Base-by-base conservation (phyloP, 2,329 filamentous ascomycete genomes). In the Cytospora mali region DNA sequence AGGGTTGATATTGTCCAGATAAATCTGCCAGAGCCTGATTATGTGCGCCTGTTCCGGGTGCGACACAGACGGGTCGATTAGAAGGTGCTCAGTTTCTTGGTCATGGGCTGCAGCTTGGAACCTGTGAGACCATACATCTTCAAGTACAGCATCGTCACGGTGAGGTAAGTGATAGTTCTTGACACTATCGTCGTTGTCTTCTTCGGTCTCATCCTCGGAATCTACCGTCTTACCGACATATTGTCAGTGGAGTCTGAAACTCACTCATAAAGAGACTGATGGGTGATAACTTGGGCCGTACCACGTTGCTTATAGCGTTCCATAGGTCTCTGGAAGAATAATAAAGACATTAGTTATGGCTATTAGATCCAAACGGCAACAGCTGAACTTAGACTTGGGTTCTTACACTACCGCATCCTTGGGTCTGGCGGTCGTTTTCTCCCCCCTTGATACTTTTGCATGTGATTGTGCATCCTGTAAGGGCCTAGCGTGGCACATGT, bases 1-100 rank as follows among this genome's bases (percentile, higher is more conserved):
- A 0, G 85, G 84, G 65, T 88, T 77, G 56, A 87, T 79, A 48
- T 85, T 85, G 29, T 86, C 79, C 0, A 87, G 71, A 65, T 84
- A 88, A 0, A 80, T 72, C 68, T 87, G 84, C 84, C 85, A 88
- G 0, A 84, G 72, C 27, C 74, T 70, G 62, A 84, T 80, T 7
- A 82, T 79, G 0, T 80, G 74, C 1, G 75, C 73, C 0, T 76
- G 75, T 0, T 75, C 69, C 0, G 81, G 80, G 29, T 90, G 88
- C 0, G 86, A 67, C 2, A 75, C 72, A 4, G 78, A 76, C 1
- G 87, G 70, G 64, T 83, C 82, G 67, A 88, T 83, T 0, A 89
- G 71, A 29, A 87, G 76, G 42, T 81, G 73, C 57, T 84, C 77
- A 42, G 79, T 77, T 51, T 74, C 72, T 35, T 33, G 53, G 49